Evolutionary conservation across 1,139 yeast genomes (phyloP).

Genomic region (Hansenula lynferdii): DNA sequence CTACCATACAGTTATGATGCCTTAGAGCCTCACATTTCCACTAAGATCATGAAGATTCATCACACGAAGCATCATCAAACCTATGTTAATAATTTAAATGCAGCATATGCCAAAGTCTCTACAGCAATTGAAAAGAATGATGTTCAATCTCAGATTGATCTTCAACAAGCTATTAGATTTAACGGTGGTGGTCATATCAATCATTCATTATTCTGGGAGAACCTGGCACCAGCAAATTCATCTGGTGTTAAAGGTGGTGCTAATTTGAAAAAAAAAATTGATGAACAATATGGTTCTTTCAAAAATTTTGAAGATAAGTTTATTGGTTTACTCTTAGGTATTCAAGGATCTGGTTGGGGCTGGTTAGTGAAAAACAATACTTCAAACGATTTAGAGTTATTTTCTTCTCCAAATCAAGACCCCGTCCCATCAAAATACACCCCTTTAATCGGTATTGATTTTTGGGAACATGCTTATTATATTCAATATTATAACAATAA

Average conservation of each 20-base stretch:
- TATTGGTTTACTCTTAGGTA: conserved; percentile 76
- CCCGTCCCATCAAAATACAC: conserved; percentile 58
- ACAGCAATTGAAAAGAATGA: conserved; percentile 55
- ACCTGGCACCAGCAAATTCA: conserved; percentile 69
- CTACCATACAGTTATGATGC: conserved; percentile 39
- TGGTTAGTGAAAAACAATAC: conserved; percentile 81
- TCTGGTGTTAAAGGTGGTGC: conserved; percentile 56
- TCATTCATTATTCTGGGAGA: conserved; percentile 87
- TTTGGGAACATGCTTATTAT: conserved; percentile 98
- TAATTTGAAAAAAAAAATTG: conserved; percentile 60
- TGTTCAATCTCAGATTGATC: conserved; percentile 46
- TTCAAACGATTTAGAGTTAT: conserved; percentile 69
- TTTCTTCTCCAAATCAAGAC: conserved; percentile 85
- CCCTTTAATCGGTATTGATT: conserved; percentile 88
- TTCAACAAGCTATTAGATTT: conserved; percentile 79
- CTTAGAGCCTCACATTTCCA: conserved; percentile 82
- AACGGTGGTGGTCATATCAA: conserved; percentile 92
- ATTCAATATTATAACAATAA: conserved; percentile 91
- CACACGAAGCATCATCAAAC: conserved; percentile 92
- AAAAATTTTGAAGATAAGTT: conserved; percentile 63
- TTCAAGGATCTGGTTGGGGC: conserved; percentile 99
- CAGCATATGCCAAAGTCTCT: conserved; percentile 67
- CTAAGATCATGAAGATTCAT: conserved; percentile 82
- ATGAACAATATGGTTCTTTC: conserved; percentile 65
- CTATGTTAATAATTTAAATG: conserved; percentile 81